These are phyloP conservation scores for Hygrocybe punicea DNA, from an alignment of 768 basidiomycete species.

Conservation along the genomic window DNA sequence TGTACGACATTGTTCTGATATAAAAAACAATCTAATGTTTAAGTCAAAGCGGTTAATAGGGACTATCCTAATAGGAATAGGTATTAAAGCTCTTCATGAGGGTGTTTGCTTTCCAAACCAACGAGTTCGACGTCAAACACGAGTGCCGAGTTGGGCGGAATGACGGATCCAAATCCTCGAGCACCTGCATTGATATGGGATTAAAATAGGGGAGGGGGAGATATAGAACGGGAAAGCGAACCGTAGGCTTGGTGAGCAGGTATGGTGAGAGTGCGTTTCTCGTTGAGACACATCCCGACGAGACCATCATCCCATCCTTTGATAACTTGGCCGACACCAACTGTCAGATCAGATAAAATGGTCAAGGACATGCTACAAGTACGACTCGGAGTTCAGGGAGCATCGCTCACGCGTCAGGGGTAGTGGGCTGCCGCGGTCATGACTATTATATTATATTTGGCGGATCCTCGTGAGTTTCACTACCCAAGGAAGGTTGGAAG, in stretches of 20 bases:
- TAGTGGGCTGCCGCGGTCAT: conserved; percentile 71
- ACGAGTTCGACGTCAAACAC: conserved; percentile 86
- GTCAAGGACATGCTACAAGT: background rate
- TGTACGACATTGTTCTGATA: too few species aligned
- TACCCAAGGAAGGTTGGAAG: background rate
- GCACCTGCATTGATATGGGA: conserved; percentile 45
- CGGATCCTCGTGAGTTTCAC: background rate
- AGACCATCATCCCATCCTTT: conserved; percentile 84
- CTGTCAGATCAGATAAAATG: conserved; percentile 34
- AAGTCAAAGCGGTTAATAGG: too few species aligned
- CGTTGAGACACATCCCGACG: conserved; percentile 77
- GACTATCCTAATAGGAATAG: too few species aligned
- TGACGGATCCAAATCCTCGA: conserved; percentile 71
- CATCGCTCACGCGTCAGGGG: conserved; percentile 67
- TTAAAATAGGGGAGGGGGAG: background rate
- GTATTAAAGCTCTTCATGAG: conserved; percentile 56
- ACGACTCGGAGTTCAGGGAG: background rate
- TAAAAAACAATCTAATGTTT: background rate
- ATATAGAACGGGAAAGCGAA: conserved; percentile 35
- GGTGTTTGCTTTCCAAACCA: conserved; percentile 47
- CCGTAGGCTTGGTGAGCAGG: conserved; percentile 80
- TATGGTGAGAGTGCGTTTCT: conserved; percentile 88
- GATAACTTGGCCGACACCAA: conserved; percentile 80
- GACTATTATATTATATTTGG: conserved; percentile 42
- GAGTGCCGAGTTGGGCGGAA: conserved; percentile 75